These are phyloP conservation scores for Lactarius indigo DNA, from an alignment of 768 basidiomycete genomes.

Conservation along the genomic window DNA sequence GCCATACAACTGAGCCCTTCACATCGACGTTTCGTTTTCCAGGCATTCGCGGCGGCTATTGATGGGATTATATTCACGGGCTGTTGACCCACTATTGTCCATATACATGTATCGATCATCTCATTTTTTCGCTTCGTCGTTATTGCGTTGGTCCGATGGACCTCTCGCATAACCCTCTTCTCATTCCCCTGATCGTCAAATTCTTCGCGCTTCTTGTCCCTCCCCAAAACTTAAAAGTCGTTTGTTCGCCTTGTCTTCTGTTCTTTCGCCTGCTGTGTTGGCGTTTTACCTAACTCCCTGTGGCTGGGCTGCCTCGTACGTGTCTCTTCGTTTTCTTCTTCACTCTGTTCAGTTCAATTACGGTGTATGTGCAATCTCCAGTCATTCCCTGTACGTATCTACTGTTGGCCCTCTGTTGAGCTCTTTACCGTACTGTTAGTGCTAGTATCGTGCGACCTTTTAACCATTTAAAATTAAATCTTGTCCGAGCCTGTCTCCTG, in stretches of 20 bases:
- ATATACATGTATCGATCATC: constrained; percentile 27
- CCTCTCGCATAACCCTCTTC: constrained; percentile 15
- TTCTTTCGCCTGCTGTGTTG: constrained; percentile 14
- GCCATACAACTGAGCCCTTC: constrained; percentile 12
- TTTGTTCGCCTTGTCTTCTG: neutral
- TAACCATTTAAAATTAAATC: constrained; percentile 20
- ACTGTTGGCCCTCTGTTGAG: constrained; percentile 17
- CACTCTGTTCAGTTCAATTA: constrained; percentile 16
- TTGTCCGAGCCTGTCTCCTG: neutral
- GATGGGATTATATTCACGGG: constrained; percentile 28
- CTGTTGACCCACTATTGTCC: constrained; percentile 25
- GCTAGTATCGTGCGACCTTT: constrained; percentile 24
- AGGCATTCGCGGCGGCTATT: constrained; percentile 18
- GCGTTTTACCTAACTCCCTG: neutral
- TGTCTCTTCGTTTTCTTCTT: constrained; percentile 14
- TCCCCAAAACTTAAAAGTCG: constrained; percentile 16
- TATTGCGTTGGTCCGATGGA: constrained; percentile 20
- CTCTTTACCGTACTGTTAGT: constrained; percentile 26
- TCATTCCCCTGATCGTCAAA: constrained; percentile 13
- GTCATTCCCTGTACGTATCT: constrained; percentile 27
- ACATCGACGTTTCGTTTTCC: constrained; percentile 15
- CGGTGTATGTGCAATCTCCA: constrained; percentile 22
- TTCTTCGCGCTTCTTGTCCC: constrained; percentile 16
- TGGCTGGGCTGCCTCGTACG: constrained; percentile 17
- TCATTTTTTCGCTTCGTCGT: constrained; percentile 20